phyloP scores from a whole-genome alignment of 495 filamentous ascomycete species.

The Penicillium goetzii region DNA sequence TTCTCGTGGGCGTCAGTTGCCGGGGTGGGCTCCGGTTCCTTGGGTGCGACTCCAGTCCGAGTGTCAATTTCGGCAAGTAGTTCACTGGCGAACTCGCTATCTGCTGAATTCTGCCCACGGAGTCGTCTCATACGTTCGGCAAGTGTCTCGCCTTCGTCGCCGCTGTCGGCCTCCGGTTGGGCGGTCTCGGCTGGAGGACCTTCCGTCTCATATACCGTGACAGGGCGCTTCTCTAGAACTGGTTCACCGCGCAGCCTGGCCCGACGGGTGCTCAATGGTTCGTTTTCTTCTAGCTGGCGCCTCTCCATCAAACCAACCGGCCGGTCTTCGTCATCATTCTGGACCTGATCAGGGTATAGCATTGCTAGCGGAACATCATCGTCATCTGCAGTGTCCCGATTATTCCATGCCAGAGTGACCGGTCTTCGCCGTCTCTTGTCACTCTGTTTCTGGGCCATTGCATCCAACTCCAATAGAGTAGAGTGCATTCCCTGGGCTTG shows the following conservation, averaged over 20 bases:
- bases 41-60: constrained; percentile 36
- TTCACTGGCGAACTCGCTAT: constrained; percentile 77
- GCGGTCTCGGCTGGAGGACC: not conserved
- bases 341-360: constrained; percentile 67
- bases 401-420: constrained; percentile 90
- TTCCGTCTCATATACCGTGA: constrained; percentile 41
- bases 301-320: constrained; percentile 85
- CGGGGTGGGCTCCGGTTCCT: constrained; percentile 20
- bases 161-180: constrained; percentile 43
- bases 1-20: constrained; percentile 52
- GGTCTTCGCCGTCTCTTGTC: constrained; percentile 71
- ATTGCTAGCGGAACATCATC: constrained; percentile 87
- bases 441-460: constrained; percentile 84
- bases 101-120: constrained; percentile 61
- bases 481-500: constrained; percentile 79
- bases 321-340: constrained; percentile 60
- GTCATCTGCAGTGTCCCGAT: constrained; percentile 59
- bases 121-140: constrained; percentile 74
- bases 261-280: constrained; percentile 80
- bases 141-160: constrained; percentile 77
- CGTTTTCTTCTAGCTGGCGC: constrained; percentile 85
- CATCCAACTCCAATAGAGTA: constrained; percentile 90
- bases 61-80: constrained; percentile 73
- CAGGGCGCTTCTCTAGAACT: constrained; percentile 39
- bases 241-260: constrained; percentile 71